Evolutionary conservation across 2,329 filamentous ascomycete species (phyloP), one percentile per base, ranked within the genome.

Genomic region (Penicillium crustosum): DNA sequence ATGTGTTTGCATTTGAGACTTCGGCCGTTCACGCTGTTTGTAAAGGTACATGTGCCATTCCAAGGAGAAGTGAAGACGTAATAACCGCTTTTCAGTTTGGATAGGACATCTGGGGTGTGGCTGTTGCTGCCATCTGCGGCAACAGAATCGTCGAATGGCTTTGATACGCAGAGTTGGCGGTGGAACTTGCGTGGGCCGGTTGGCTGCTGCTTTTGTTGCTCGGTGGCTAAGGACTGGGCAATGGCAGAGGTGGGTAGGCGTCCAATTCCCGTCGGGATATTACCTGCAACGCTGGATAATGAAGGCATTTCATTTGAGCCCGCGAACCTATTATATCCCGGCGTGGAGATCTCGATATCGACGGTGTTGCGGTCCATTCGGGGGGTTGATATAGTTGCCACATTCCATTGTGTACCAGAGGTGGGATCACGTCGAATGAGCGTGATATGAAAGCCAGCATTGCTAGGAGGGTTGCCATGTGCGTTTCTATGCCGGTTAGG

Each of bases 41-140:
- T 81, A 74, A 97, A 97, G 60, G 93, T 89, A 76, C 93, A 97
- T 42, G 84, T 83, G 17, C 91, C 90, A 60, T 91, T 87, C 93
- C 93, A 97, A 0, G 92, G 93, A 42, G 90, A 94, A 21, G 81
- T 78, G 70, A 97, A 97, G 1, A 86, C 83, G 74, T 95, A 96
- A 19, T 82, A 68, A 31, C 72, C 75, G 56, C 73, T 74, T 55
- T 73, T 75, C 42, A 74, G 62, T 56, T 70, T 75, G 29, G 69
- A 47, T 33, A 19, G 42, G 42, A 43, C 48, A 6, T 63, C 58
- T 33, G 48, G 53, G 9, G 27, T n/a, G 15, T 59, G 56, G 9
- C 55, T 48, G 27, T 53, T 59, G 27, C 35, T 57, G 23, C 47
- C 45, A 33, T 66, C 61, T 2, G 55, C 36, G 7, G 36, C 13